Evolutionary conservation across 2,329 filamentous ascomycete species (phyloP), one percentile per base, ranked within the genome.

Genomic region (Fusarium subtropicale): DNA sequence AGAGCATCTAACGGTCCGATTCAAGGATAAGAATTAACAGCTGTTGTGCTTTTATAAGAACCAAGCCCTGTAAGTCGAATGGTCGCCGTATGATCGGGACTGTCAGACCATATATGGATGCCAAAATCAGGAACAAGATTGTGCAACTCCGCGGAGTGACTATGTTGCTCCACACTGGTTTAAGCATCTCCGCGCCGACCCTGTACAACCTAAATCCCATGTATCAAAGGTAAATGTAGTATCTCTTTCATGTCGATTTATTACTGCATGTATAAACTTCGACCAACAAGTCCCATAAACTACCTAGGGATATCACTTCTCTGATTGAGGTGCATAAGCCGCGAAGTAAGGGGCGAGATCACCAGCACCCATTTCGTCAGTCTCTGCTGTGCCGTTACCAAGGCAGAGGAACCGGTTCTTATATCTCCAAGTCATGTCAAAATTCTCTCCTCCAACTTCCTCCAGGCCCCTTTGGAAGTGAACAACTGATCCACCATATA

Each of bases 101-200:
- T 47, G 52, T 68, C 64, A 68, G 34, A 56, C n/a, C 58, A 68
- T 58, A 33, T 20, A 38, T 11, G 46, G 61, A 20, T 16, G 44
- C 18, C 7, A 28, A 22, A 34, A 28, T 31, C 30, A 62, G 59
- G 59, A 28, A 47, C 59, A 60, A 8, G 22, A 7, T 54, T 54
- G n/a, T 45, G 38, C 24, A 54, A 60, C 39, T 62, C 59, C 59
- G 41, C 24, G 56, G 59, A 12, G 16, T 16, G 28, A 18, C 42
- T 13, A 31, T 13, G 6, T 16, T 31, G 64, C 53, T 59, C 64
- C 64, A 57, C 65, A 53, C 5, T 13, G 18, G 16, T 47, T 31
- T 6, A 51, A 31, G 5, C 12, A 56, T 68, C 58, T 68, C 65
- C 65, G 39, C 53, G 65, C 51, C 54, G 20, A 2, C 20, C 31